Evolutionary conservation across 2,329 filamentous ascomycete genomes (phyloP).

Genomic region (Trichoderma hamatum): DNA sequence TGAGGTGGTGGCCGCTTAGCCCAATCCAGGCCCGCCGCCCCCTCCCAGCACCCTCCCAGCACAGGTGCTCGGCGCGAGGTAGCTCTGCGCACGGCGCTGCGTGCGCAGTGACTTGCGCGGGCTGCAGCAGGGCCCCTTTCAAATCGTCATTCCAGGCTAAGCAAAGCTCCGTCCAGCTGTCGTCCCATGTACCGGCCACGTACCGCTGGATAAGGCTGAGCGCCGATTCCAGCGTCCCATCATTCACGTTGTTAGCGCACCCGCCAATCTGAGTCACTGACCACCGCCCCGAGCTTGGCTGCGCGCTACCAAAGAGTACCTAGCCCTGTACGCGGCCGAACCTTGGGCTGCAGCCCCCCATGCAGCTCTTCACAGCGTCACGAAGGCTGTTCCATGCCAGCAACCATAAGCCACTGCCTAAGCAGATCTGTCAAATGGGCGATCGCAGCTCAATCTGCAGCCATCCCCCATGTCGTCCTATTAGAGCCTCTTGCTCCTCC

Average conservation of each 20-base stretch:
- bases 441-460: constrained; percentile 21
- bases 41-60: constrained; percentile 7
- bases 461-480: constrained; percentile 8
- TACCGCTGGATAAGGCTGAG: neutral
- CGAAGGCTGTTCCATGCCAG: neutral
- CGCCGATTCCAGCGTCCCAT: neutral
- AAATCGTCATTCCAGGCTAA: constrained; percentile 9
- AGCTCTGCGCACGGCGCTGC: neutral
- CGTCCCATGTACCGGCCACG: neutral
- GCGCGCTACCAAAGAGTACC: neutral
- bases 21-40: constrained; percentile 23
- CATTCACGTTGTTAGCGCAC: too few relatives aligned
- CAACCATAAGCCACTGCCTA: neutral
- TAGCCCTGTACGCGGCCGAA: neutral
- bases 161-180: constrained; percentile 18
- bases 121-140: constrained; percentile 16
- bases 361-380: neutral
- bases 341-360: neutral
- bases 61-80: neutral
- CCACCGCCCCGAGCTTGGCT: neutral
- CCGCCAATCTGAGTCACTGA: neutral
- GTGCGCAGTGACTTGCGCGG: constrained; percentile 17
- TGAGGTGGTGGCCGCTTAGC: constrained; percentile 26
- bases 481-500: neutral
- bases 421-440: constrained; percentile 21